These are phyloP conservation scores for Coniochaeta sp. DNA, from an alignment of 2,329 filamentous ascomycete species.

Conservation along the genomic window DNA sequence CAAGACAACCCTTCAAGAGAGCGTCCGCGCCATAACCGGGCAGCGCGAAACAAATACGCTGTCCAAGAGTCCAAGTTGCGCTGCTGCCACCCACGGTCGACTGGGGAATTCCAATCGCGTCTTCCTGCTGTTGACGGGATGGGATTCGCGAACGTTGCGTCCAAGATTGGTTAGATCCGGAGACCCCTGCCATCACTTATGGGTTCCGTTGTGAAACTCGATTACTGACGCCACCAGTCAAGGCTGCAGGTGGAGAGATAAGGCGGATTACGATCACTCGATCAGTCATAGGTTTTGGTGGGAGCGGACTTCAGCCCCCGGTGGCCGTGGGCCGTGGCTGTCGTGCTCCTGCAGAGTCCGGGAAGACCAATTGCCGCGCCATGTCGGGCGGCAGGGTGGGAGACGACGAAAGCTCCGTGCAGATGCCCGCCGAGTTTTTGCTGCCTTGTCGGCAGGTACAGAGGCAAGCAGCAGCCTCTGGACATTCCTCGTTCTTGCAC, in stretches of 20 bases:
- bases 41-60: neutral
- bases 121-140: neutral
- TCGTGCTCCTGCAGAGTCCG: neutral
- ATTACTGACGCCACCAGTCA: neutral
- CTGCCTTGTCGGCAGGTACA: neutral
- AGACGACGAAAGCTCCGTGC: neutral
- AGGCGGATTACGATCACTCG: neutral
- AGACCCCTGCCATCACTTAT: neutral
- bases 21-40: neutral
- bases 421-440: neutral
- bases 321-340: neutral
- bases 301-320: neutral
- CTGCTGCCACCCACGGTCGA: neutral
- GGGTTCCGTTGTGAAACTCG: neutral
- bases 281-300: constrained; percentile 1
- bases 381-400: neutral
- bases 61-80: neutral
- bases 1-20: too few relatives aligned
- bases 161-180: neutral
- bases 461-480: too few relatives aligned
- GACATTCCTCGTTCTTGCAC: too few relatives aligned
- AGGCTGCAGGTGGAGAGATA: neutral
- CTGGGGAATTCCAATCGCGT: neutral
- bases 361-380: neutral
- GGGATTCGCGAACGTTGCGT: neutral